These are phyloP conservation scores for Cercospora janseana DNA, from an alignment of 2,329 filamentous ascomycete species.

Conservation along the genomic window DNA sequence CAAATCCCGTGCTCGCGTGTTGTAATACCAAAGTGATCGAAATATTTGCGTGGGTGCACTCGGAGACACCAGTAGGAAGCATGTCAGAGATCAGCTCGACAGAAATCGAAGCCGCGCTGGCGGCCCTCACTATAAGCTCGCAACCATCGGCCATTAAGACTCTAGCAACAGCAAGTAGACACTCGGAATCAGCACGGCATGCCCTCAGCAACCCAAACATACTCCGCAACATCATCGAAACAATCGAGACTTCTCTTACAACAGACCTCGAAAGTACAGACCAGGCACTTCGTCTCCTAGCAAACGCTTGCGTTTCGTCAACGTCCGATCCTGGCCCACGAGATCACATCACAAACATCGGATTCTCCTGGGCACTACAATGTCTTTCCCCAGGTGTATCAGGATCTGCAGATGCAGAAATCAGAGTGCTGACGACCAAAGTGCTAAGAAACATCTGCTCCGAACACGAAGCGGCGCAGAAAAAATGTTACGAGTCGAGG, in stretches of 20 bases:
- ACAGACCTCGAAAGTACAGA: conserved; percentile 14
- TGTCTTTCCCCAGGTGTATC: conserved; percentile 14
- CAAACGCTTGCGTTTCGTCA: conserved; percentile 36
- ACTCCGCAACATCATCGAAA: conserved; percentile 19
- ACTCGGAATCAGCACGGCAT: conserved; percentile 14
- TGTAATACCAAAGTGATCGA: too few species aligned
- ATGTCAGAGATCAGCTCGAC: neutral
- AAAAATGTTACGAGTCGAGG: conserved; percentile 25
- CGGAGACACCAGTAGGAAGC: neutral
- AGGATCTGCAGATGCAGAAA: conserved; percentile 7
- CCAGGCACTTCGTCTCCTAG: conserved; percentile 34
- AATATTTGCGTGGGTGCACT: too few species aligned
- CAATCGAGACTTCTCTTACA: conserved; percentile 15
- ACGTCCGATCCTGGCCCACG: conserved; percentile 25
- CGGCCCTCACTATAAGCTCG: neutral
- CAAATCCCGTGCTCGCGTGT: neutral
- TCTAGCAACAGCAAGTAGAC: conserved; percentile 28
- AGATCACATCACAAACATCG: conserved; percentile 30
- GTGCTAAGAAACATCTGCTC: conserved; percentile 48
- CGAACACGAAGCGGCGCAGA: conserved; percentile 32
- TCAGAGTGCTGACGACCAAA: conserved; percentile 34
- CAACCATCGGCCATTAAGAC: conserved; percentile 10
- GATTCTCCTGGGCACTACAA: conserved; percentile 22
- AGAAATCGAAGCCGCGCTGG: conserved; percentile 2
- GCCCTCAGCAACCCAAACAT: conserved; percentile 19